These are phyloP conservation scores for Triticum urartu DNA, from an alignment of 176 grass and related monocot species.

Conservation along the genomic window DNA sequence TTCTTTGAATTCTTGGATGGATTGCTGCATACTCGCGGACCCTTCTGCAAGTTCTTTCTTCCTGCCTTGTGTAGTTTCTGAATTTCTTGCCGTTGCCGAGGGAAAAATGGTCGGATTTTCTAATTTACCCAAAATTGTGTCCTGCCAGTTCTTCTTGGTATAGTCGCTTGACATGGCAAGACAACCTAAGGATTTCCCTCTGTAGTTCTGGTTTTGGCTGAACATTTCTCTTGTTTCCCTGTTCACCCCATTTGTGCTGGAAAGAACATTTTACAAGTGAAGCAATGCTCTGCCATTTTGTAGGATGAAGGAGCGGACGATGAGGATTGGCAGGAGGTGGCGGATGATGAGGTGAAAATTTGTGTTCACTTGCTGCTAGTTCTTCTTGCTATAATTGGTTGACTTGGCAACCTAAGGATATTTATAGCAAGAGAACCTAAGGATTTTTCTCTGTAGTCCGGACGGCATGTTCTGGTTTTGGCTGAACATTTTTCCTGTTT, in stretches of 20 bases:
- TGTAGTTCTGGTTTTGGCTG: neutral
- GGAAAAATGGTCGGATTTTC: neutral
- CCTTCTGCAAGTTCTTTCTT: neutral
- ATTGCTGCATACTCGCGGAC: neutral
- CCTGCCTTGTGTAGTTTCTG: neutral
- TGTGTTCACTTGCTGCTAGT: neutral
- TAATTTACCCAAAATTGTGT: neutral
- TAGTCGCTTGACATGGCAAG: neutral
- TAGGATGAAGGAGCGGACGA: neutral
- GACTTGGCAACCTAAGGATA: neutral
- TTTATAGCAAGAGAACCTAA: neutral
- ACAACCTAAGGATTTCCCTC: neutral
- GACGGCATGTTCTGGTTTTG: neutral
- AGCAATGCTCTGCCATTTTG: neutral
- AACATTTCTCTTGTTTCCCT: neutral
- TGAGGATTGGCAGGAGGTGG: neutral
- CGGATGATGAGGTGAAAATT: neutral
- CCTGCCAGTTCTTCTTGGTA: neutral
- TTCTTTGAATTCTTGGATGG: too few species aligned
- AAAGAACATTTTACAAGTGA: neutral
- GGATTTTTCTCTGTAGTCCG: neutral
- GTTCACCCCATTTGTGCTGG: neutral
- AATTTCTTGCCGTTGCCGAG: neutral
- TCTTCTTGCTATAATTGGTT: neutral
- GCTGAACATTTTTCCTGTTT: neutral